A percentile compares a stretch with the other conserved stretches of the same genome.
Evolutionary conservation across 495 filamentous ascomycete species (phyloP).

Genomic region (Extremus antarcticus): DNA sequence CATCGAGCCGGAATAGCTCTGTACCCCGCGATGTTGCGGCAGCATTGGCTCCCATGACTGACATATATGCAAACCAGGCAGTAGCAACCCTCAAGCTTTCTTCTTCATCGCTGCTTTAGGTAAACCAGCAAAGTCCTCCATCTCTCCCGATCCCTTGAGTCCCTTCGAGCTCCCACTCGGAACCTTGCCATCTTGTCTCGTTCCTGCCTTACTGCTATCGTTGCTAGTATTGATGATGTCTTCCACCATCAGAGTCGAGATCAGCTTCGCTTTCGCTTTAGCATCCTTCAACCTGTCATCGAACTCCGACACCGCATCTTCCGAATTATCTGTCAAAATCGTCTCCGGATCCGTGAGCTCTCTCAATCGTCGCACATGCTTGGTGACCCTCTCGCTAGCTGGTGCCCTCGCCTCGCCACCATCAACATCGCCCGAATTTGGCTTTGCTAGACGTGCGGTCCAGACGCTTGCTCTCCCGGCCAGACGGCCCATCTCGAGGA

Average conservation of each 20-base stretch:
- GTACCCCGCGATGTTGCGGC: too few relatives aligned
- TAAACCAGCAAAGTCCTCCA: conserved; percentile 20
- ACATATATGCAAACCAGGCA: background rate
- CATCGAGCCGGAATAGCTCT: too few relatives aligned
- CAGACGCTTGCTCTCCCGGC: conserved; percentile 77
- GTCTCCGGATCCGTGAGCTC: conserved; percentile 72
- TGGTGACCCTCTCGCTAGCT: conserved; percentile 52
- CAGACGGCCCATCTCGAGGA: conserved; percentile 62
- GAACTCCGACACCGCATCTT: conserved; percentile 74
- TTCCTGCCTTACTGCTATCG: background rate
- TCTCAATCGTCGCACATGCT: conserved; percentile 60
- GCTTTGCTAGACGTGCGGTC: conserved; percentile 45
- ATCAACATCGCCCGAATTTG: background rate
- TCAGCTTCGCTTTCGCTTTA: conserved; percentile 66
- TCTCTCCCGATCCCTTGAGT: conserved; percentile 12
- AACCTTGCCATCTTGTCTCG: background rate
- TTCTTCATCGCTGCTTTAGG: background rate
- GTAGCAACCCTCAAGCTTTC: background rate
- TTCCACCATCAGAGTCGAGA: conserved; percentile 62
- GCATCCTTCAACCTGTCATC: conserved; percentile 76
- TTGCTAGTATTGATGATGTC: too few relatives aligned
- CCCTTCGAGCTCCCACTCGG: background rate
- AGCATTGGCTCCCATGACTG: background rate
- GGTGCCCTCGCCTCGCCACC: conserved; percentile 35
- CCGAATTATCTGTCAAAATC: conserved; percentile 64